Percentiles rank a stretch among this genome's conserved stretches.
Evolutionary conservation across 2,329 filamentous ascomycete species (phyloP).

Genomic region (Phyllosticta citribraziliensis): DNA sequence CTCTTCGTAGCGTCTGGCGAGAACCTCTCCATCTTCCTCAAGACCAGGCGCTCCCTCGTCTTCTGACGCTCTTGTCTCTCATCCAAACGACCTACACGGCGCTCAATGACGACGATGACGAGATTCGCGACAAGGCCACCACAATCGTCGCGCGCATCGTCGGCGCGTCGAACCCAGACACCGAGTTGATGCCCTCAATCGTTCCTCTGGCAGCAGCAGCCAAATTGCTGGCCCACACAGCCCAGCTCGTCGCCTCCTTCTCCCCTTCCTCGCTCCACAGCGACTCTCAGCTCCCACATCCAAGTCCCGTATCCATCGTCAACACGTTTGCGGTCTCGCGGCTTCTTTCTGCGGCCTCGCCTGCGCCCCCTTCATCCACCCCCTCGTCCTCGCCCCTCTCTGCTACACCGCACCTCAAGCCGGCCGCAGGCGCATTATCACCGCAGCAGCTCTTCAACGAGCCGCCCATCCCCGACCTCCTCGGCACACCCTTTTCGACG

Average conservation of each 20-base stretch:
- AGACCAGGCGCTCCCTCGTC: neutral
- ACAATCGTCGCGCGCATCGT: slow-evolving; percentile 40
- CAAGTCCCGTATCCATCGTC: neutral
- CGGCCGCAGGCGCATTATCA: neutral
- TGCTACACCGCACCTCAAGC: neutral
- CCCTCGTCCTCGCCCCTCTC: slow-evolving; percentile 19
- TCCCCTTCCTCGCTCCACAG: neutral
- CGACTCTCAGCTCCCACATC: neutral
- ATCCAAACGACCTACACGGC: slow-evolving; percentile 59
- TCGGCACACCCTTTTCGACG: neutral
- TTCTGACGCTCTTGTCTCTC: slow-evolving; percentile 18
- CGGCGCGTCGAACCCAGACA: slow-evolving; percentile 11
- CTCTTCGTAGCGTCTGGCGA: slow-evolving; percentile 25
- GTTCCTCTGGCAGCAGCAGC: neutral
- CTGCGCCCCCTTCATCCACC: slow-evolving; percentile 16
- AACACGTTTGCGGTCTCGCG: neutral
- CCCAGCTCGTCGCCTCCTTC: neutral
- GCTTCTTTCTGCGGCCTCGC: neutral
- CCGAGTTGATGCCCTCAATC: slow-evolving; percentile 6
- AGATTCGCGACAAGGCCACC: slow-evolving; percentile 61
- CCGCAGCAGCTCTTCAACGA: neutral
- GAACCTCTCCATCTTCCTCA: slow-evolving; percentile 8
- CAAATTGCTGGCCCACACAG: neutral
- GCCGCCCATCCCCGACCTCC: neutral
- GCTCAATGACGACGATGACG: slow-evolving; percentile 85